These are phyloP conservation scores for Polymyxa betae DNA, from an alignment of 208 protist genomes.

Conservation along the genomic window DNA sequence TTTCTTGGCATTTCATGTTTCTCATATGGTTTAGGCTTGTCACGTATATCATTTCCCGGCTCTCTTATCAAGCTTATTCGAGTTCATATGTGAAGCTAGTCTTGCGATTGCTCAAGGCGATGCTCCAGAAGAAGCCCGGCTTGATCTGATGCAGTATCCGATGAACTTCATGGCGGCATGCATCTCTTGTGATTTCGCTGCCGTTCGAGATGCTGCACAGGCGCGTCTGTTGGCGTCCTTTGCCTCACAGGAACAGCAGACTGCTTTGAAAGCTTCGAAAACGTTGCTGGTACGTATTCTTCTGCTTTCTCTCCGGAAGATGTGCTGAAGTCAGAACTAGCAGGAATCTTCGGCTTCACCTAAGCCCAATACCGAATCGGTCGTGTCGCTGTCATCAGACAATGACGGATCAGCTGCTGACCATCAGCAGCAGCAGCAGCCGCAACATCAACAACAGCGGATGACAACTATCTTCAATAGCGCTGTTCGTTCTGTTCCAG, in stretches of 20 bases:
- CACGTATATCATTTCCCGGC: background rate
- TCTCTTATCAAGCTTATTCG: constrained; percentile 1
- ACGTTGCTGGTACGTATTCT: background rate
- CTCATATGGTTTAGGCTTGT: background rate
- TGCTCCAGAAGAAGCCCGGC: background rate
- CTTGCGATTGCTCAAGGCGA: background rate
- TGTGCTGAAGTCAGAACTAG: background rate
- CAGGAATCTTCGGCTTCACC: background rate
- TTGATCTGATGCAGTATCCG: background rate
- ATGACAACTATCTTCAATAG: background rate
- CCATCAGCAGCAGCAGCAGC: too few species aligned
- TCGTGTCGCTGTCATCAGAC: background rate
- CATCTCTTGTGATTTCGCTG: background rate
- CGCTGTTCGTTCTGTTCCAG: background rate
- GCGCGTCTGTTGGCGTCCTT: background rate
- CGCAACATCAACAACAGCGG: background rate
- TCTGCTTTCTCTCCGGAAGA: background rate
- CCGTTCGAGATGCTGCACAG: background rate
- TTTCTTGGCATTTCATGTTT: background rate
- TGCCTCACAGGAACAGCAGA: background rate
- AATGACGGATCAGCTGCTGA: background rate
- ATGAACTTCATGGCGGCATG: background rate
- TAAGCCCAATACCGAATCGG: background rate
- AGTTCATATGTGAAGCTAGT: constrained; percentile 2
- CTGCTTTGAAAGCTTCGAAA: background rate